Evolutionary conservation across 2,329 filamentous ascomycete species (phyloP), one percentile per base, ranked within the genome.

Genomic region (Verticillium isaacii): DNA sequence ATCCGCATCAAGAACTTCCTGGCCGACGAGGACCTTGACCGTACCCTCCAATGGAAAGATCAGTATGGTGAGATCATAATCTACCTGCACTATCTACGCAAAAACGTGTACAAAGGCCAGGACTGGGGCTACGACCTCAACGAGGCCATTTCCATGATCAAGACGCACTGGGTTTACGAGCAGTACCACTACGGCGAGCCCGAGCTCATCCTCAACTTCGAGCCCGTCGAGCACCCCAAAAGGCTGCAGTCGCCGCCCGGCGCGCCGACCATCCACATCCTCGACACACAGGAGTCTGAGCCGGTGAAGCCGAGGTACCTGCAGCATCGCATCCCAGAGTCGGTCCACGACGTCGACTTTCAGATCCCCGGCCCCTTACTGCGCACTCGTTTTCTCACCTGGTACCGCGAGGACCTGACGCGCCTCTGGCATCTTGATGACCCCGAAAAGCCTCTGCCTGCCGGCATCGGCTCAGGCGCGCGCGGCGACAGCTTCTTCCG

Each of bases 11-110:
- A 68, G 58, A 78, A 77, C 64, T 86, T 82, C 63, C 77, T 86
- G 25, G 68, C 75, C 3, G 80, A 83, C 34, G 77, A 82, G 63
- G 80, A 85, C 64, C 66, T 71, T 6, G 75, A 79, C 61, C 75
- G 78, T 17, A 76, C 75, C 61, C 55, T 72, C 1, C 65, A 72
- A 54, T 84, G 81, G 74, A 66, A 74, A 1, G 57, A 63, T 12
- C 76, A 77, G 58, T 68, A 77, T 8, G 67, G 64, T 23, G 75
- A 75, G 61, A 68, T 80, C 14, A 66, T 68, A 19, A 67, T 73
- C 32, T 82, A 81, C 66, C 69, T 83, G 32, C 60, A 71, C 7
- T 71, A 75, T 64, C 67, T 80, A 15, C 62, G 68, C 25, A 56
- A 66, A 8, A 25, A 63, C 11, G 68, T 64, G 45, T 68, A 63